Conservation (phyloP, 306 rosid genomes). For the Medicago truncatula region DNA sequence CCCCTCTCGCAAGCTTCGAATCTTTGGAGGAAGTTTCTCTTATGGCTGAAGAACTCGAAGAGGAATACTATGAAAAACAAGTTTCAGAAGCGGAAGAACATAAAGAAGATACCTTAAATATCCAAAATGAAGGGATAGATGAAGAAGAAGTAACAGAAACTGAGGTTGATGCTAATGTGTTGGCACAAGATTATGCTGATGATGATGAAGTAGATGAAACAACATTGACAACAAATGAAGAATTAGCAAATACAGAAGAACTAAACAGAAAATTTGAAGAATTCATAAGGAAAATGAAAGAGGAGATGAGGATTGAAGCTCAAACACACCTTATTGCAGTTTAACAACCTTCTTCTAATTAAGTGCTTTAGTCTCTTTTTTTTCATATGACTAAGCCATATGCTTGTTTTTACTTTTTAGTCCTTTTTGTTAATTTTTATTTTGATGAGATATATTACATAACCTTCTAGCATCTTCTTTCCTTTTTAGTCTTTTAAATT, state of each 20-base stretch:
- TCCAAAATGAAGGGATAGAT: background rate
- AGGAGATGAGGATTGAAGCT: conserved; percentile 62
- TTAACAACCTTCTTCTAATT: too few relatives aligned
- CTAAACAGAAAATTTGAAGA: conserved; percentile 76
- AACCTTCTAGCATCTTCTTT: conserved; percentile 6
- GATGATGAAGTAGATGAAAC: conserved; percentile 37
- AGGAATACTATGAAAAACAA: conserved; percentile 9
- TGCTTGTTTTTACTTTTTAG: conserved; percentile 2
- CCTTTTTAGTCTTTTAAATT: conserved; percentile 25
- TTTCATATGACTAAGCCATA: conserved; percentile 37
- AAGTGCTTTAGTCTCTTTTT: conserved; percentile 37
- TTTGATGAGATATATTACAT: conserved; percentile 14
- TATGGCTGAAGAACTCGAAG: conserved; percentile 19
- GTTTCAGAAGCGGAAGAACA: conserved; percentile 39
- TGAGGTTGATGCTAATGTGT: conserved; percentile 33
- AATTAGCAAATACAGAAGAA: conserved; percentile 59
- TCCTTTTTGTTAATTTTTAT: conserved; percentile 33
- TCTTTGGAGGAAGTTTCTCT: background rate
- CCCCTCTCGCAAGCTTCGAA: background rate
- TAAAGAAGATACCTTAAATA: background rate
- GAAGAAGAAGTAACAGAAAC: background rate
- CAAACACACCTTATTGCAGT: conserved; percentile 50
- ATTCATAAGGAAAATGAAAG: conserved; percentile 64
- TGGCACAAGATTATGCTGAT: conserved; percentile 41
- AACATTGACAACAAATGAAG: conserved; percentile 41